A percentile compares a stretch with the other conserved stretches of the same genome.
These are phyloP conservation scores for Triticum turgidum DNA, from an alignment of 176 grass and related monocot genomes.

Conservation along the genomic window DNA sequence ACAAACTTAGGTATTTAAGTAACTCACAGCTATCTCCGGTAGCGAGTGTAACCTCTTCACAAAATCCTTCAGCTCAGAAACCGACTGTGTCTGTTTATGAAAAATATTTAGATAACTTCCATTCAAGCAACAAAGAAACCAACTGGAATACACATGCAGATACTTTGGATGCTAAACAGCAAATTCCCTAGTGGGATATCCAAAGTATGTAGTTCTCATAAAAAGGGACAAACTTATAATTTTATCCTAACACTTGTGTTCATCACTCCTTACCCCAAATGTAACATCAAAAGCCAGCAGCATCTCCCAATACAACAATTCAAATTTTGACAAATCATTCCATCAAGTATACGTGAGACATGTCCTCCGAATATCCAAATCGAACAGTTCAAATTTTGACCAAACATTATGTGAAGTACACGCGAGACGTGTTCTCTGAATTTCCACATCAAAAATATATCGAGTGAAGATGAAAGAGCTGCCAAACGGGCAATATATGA, in stretches of 20 bases:
- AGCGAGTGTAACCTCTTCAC: constrained; percentile 89
- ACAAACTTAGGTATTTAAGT: not conserved
- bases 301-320: not conserved
- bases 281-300: not conserved
- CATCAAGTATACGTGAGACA: not conserved
- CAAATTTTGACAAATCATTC: constrained; percentile 7
- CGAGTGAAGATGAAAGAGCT: not conserved
- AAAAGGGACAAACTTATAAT: not conserved
- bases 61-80: constrained; percentile 99
- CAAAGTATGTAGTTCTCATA: not conserved
- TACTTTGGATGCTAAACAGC: not conserved
- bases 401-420: not conserved
- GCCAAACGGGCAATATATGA: not conserved
- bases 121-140: not conserved
- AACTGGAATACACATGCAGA: not conserved
- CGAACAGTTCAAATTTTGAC: not conserved
- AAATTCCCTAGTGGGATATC: not conserved
- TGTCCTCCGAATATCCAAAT: not conserved
- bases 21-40: constrained; percentile 90
- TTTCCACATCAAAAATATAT: not conserved
- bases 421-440: too few species aligned
- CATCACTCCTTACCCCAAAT: constrained; percentile 5
- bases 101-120: constrained; percentile 4
- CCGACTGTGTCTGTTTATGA: constrained; percentile 70
- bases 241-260: not conserved